A percentile compares a stretch with the other conserved stretches of the same genome.
These are phyloP conservation scores for Phlegmacium glaucopus DNA, from an alignment of 768 basidiomycete species.

Conservation along the genomic window DNA sequence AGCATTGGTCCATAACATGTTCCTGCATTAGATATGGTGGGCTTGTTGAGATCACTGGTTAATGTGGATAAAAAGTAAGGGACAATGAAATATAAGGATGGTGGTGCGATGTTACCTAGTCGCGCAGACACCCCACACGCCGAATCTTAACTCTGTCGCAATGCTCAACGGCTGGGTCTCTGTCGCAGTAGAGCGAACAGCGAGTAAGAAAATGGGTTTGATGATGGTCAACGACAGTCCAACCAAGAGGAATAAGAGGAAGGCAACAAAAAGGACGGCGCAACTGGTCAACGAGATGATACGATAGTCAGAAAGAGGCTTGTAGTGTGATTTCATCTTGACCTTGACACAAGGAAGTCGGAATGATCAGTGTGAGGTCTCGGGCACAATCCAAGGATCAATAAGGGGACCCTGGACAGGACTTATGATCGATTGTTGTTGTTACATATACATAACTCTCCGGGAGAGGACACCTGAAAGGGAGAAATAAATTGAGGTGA, in stretches of 20 bases:
- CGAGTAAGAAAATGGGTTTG: constrained; percentile 61
- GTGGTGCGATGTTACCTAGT: constrained; percentile 35
- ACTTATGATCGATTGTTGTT: background rate
- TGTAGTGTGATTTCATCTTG: constrained; percentile 19
- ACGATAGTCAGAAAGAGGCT: constrained; percentile 44
- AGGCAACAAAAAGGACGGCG: constrained; percentile 52
- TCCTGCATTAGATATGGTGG: constrained; percentile 37
- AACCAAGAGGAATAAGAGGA: constrained; percentile 73
- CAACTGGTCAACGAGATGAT: constrained; percentile 45
- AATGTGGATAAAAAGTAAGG: constrained; percentile 20
- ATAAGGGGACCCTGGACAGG: background rate
- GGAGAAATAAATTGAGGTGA: too few species aligned
- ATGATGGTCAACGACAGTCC: constrained; percentile 75
- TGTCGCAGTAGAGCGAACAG: constrained; percentile 33
- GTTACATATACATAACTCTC: too few species aligned
- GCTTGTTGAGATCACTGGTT: constrained; percentile 26
- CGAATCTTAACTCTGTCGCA: constrained; percentile 64
- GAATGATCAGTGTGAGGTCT: background rate
- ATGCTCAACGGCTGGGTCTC: constrained; percentile 38
- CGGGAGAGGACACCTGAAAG: too few species aligned
- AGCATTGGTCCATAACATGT: constrained; percentile 61
- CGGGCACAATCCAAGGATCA: too few species aligned
- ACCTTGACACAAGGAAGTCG: background rate
- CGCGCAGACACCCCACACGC: constrained; percentile 83
- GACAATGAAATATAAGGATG: background rate